Evolutionary conservation across 441 rosid genomes (phyloP).

Genomic region (Gossypium schwendimanii): DNA sequence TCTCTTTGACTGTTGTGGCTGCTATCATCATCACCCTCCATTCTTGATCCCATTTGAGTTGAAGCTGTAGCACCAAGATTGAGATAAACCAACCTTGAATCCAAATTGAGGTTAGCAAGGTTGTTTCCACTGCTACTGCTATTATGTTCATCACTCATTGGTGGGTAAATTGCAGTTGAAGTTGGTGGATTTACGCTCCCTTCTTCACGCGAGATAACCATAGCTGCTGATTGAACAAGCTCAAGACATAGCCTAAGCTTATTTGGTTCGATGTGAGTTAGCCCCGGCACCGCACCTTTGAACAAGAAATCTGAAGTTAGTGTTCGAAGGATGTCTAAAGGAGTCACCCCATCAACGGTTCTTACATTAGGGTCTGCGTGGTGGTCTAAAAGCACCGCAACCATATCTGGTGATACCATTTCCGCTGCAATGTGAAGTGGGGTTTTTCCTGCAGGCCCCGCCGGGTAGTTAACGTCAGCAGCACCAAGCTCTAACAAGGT

Average conservation of each 20-base stretch:
- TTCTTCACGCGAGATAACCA: conserved; percentile 94
- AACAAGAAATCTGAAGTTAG: conserved; percentile 97
- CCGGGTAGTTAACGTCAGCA: conserved; percentile 87
- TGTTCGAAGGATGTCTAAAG: conserved; percentile 82
- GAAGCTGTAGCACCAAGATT: conserved; percentile 70
- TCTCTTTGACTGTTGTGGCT: conserved; percentile 48
- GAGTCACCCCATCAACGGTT: conserved; percentile 83
- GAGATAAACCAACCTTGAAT: conserved; percentile 81
- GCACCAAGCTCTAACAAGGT: conserved; percentile 96
- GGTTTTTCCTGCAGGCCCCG: conserved; percentile 80
- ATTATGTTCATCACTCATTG: conserved; percentile 60
- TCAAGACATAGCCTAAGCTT: conserved; percentile 92
- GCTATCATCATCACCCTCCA: conserved; percentile 36
- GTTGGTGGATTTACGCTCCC: conserved; percentile 43
- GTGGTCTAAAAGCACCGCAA: conserved; percentile 86
- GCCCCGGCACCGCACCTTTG: conserved; percentile 95
- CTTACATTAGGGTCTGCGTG: conserved; percentile 93
- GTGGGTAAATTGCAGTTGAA: conserved; percentile 48
- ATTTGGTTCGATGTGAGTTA: conserved; percentile 87
- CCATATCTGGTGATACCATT: conserved; percentile 99
- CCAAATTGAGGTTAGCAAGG: conserved; percentile 37
- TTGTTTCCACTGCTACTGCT: conserved; percentile 28
- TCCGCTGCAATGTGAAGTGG: conserved; percentile 93
- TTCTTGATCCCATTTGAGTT: conserved; percentile 33
- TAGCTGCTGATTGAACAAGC: conserved; percentile 97